A percentile compares a stretch with the other conserved stretches of the same genome.
phyloP scores from a whole-genome alignment of 1,139 yeast genomes.

The Ogataea hybrid region DNA sequence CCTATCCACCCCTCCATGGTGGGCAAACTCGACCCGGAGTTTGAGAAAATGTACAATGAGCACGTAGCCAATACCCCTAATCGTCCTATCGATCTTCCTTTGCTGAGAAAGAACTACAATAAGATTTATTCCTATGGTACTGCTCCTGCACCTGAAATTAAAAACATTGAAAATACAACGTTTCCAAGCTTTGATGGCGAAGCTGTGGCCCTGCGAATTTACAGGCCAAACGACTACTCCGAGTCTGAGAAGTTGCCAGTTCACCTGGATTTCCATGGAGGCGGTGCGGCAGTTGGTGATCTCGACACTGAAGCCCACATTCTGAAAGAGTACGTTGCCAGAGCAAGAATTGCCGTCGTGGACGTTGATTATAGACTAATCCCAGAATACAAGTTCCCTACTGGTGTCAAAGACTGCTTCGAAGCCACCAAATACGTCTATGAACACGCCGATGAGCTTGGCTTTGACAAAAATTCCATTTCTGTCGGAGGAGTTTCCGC shows the following conservation, averaged over 20 bases:
- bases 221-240: slow-evolving; percentile 24
- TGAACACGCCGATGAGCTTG: slow-evolving; percentile 12
- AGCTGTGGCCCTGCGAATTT: slow-evolving; percentile 25
- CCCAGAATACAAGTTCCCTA: slow-evolving; percentile 30
- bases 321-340: slow-evolving; percentile 25
- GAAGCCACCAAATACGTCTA: slow-evolving; percentile 26
- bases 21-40: slow-evolving; percentile 29
- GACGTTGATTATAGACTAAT: slow-evolving; percentile 38
- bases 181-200: slow-evolving; percentile 28
- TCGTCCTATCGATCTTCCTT: slow-evolving; percentile 23
- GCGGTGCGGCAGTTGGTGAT: slow-evolving; percentile 37
- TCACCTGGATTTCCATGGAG: slow-evolving; percentile 36
- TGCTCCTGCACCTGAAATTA: slow-evolving; percentile 27
- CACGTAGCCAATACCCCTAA: slow-evolving; percentile 30
- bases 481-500: slow-evolving; percentile 33
- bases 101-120: slow-evolving; percentile 27
- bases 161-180: slow-evolving; percentile 18
- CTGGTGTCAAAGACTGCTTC: slow-evolving; percentile 28
- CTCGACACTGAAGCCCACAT: slow-evolving; percentile 30
- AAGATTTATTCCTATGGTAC: slow-evolving; percentile 30
- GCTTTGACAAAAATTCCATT: slow-evolving; percentile 21
- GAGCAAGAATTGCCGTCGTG: slow-evolving; percentile 30
- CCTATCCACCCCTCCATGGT: slow-evolving; percentile 29
- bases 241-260: slow-evolving; percentile 26
- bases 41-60: slow-evolving; percentile 26